Evolutionary conservation across 2,329 filamentous ascomycete species (phyloP), one percentile per base, ranked within the genome.

Genomic region (Pseudogymnoascus sp.): DNA sequence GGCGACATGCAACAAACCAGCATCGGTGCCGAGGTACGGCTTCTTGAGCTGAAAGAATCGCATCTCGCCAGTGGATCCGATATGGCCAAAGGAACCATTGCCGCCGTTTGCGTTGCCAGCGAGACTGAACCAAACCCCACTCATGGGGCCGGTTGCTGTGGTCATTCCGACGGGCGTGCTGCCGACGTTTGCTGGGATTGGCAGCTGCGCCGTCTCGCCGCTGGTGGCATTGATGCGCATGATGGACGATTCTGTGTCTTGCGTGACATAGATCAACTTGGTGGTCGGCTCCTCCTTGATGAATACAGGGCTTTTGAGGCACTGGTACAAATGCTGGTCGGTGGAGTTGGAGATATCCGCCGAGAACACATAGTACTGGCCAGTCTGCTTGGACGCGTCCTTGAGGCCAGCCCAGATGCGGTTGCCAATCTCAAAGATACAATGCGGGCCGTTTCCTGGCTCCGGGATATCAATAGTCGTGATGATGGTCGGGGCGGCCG

Each of bases 231-330:
- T 61, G n/a, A 55, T 61, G 23, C 38, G 60, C 39, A 61, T 61
- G 26, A 61, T 61, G 14, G 39, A 61, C 39, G 38, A 61, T 8
- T 26, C 21, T 23, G 60, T 21, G 38, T 61, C 38, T 45, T 61
- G 60, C 2, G 60, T 61, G 60, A 61, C 60, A 55, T 61, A 61
- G n/a, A 61, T 61, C 11, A 61, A 45, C 38, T 61, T 55, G 23
- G 60, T 61, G 23, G 60, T 19, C 4, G 60, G 60, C 38, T 61
- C 60, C 39, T 61, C 60, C 14, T 41, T 45, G n/a, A 61, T 61
- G 14, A 61, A 61, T 12, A 61, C 60, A 16, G 60, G 60, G 26
- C 39, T 55, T 26, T 61, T 61, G 26, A 61, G 39, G 38, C 60
- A 61, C 6, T 26, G 60, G 23, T 61, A 61, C 5, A 61, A 31